phyloP scores from a whole-genome alignment of 352 stramenopile genomes.

The Phytophthora quininea region DNA sequence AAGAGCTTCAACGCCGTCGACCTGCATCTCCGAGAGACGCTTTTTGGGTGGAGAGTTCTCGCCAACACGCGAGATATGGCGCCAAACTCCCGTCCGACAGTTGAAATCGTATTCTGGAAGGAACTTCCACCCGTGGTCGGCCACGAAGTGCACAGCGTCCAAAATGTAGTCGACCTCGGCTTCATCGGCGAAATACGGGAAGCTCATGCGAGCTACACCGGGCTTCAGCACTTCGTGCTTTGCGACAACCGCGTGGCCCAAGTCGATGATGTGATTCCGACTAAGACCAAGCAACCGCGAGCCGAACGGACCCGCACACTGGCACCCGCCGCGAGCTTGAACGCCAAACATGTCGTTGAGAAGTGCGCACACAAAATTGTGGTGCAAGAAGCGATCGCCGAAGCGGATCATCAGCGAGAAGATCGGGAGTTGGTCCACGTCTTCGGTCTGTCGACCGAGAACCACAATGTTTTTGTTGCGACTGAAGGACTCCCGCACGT shows the following conservation, averaged over 20 bases:
- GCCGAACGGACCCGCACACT: conserved; percentile 92
- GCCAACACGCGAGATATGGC: conserved; percentile 34
- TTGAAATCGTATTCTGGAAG: conserved; percentile 94
- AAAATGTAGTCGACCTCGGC: conserved; percentile 93
- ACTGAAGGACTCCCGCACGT: conserved; percentile 39
- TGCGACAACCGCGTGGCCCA: conserved; percentile 88
- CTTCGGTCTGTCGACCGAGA: conserved; percentile 56
- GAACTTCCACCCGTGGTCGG: conserved; percentile 89
- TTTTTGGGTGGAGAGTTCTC: neutral
- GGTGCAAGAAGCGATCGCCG: conserved; percentile 91
- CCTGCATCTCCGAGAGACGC: neutral
- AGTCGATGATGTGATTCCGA: conserved; percentile 45
- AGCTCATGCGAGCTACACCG: conserved; percentile 92
- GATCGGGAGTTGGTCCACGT: conserved; percentile 73
- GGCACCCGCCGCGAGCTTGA: conserved; percentile 56
- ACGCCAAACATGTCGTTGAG: conserved; percentile 98
- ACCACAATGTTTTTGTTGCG: conserved; percentile 73
- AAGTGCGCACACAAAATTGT: conserved; percentile 96
- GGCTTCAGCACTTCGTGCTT: conserved; percentile 92
- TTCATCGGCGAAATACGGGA: conserved; percentile 79
- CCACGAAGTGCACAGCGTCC: conserved; percentile 90
- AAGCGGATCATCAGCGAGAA: conserved; percentile 94
- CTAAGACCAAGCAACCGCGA: conserved; percentile 89
- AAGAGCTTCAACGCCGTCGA: neutral
- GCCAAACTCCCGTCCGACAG: conserved; percentile 93